Conservation (phyloP, 768 basidiomycete genomes). For the Cytidiella melzeri region DNA sequence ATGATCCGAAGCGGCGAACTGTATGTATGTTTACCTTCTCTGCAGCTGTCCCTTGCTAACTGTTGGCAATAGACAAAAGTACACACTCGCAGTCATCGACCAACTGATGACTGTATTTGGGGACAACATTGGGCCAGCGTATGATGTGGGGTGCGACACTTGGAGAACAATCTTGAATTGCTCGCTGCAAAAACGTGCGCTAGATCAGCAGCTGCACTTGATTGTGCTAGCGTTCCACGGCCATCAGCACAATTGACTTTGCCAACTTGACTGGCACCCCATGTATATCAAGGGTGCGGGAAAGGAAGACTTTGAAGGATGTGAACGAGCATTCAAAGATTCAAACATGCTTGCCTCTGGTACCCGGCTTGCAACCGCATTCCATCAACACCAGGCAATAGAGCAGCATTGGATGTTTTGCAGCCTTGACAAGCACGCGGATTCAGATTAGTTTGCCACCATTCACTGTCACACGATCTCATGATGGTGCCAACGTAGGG, state of each 20-base stretch:
- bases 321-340: conserved; percentile 21
- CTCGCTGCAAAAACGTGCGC: conserved; percentile 10
- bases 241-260: conserved; percentile 25
- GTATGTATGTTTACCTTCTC: conserved; percentile 13
- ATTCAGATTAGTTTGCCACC: conserved; percentile 19
- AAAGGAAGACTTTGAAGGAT: too few species aligned
- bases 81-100: conserved; percentile 17
- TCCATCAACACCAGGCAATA: conserved; percentile 24
- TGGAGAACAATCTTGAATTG: conserved; percentile 13
- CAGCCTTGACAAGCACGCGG: conserved; percentile 18
- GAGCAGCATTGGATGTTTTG: conserved; percentile 17
- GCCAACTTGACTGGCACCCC: conserved; percentile 26
- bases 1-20: conserved; percentile 24
- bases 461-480: not conserved
- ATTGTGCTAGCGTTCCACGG: too few species aligned
- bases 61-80: conserved; percentile 14
- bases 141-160: conserved; percentile 25
- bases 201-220: conserved; percentile 5
- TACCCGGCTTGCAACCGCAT: conserved; percentile 18
- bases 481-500: not conserved
- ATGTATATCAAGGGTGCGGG: conserved; percentile 20
- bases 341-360: too few species aligned
- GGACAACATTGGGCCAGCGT: conserved; percentile 14
- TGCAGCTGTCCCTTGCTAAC: not conserved
- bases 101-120: conserved; percentile 15